Evolutionary conservation across 768 basidiomycete genomes (phyloP), one percentile per base, ranked within the genome.

Genomic region (Suillus bovinus): DNA sequence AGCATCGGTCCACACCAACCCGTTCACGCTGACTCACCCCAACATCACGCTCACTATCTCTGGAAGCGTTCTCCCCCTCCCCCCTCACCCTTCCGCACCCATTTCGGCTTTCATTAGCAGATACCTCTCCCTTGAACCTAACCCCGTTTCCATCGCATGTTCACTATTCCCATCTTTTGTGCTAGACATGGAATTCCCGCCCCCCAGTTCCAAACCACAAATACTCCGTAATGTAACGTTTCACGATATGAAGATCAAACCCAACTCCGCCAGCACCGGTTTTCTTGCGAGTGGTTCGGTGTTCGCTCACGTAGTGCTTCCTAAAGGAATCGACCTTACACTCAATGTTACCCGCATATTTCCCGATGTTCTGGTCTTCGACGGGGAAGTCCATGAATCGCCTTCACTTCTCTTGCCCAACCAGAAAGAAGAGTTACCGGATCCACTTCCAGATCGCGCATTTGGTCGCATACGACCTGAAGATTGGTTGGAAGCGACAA

Each of bases 301-400:
- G 13, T 81, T 79, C 52, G 92, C 83, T 8, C 79, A 80, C 20
- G 77, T 90, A 39, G 86, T 89, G 11, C 79, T 94, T 2, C 92
- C 92, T 1, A 76, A 73, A 47, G 90, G 90, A 49, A 84, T 94
- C 73, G 73, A 89, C 60, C 76, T 92, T 31, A 79, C 77, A n/a
- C 72, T 93, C 57, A 77, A 86, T 47, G 86, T 93, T 22, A 81
- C 77, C 8, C 81, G 78, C 47, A 83, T 93, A 31, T 79, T 90
- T 61, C 91, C 92, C 0, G 92, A 94, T 70, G 86, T 90, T 31
- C 73, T 93, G 7, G 81, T 94, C 5, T 93, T 85, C 62, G 92
- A 94, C 65, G 92, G 92, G 3, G 84, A 85, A 24, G 81, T 84
- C 0, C 83, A 86, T 7, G 74, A 78, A 1, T 42, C 49, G 4